Base-by-base conservation (phyloP, 257 asterid genomes). In the Nicotiana otophora region DNA sequence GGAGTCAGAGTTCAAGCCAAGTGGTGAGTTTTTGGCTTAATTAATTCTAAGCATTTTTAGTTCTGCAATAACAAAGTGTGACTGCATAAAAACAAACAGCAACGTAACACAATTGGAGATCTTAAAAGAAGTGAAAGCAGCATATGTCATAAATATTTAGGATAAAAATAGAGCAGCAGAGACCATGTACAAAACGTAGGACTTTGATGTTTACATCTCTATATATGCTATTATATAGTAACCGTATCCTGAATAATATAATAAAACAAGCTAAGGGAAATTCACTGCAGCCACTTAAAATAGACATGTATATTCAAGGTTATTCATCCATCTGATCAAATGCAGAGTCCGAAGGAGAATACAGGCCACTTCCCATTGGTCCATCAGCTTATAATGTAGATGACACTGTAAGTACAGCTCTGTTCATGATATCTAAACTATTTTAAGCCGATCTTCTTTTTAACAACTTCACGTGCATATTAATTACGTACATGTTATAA, bases 341-440 rank as follows among this genome's bases (percentile, higher is more conserved):
- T 77, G 85, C 88, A 87, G 89, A 82, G 10, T 79, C 87, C 3
- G 72, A 86, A 76, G 88, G 79, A 58, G 88, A 87, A 12, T 87
- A 87, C 84, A 87, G 81, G 84, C 82, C 76, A 57, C 85, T 87
- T 34, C 85, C 85, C 30, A 64, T 75, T 39, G 86, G 84, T 84
- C 89, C 88, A 75, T 9, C 4, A 58, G 48, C 84, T 68, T 1
- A 54, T 42, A 3, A 16, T 46, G 26, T 46, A 51, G 85, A 85
- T 80, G 90, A 81, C 58, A 78, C 26, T n/a, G 90, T 83, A 65
- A 76, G 88, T 80, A n/a, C 23, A 61, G 70, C 8, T 51, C 42
- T 36, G n/a, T 48, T 53, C 10, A 82, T 15, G 23, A 48, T 48
- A 39, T 26, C 23, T 68, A 53, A 53, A 17, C 33, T 31, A 31